Evolutionary conservation across 177 flowering plant genomes (phyloP), one percentile per base, ranked within the genome.

Genomic region (Vitis hybrid): DNA sequence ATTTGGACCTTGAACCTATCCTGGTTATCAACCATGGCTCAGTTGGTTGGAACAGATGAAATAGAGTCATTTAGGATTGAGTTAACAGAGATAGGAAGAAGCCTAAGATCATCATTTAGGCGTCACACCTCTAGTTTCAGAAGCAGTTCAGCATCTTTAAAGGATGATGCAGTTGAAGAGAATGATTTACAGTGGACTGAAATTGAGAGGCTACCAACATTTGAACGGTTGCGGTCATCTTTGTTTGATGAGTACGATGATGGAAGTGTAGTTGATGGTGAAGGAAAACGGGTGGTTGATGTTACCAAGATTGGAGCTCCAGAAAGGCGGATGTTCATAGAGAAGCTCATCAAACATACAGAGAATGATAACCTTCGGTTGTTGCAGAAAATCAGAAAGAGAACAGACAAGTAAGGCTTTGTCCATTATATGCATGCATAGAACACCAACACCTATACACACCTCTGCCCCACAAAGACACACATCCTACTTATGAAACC

Each of bases 271-370:
- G 67, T 18, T 57, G 74, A 72, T 64, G 56, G 11, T 48, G 68
- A 72, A 18, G 82, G 78, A 10, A 85, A 83, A 78, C 70, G 72
- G 61, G 82, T 81, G 31, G 69, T 78, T 62, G 83, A 90, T 75
- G 87, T 88, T 39, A 80, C 85, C 26, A 84, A 82, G 79, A 84
- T 90, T 72, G 81, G 81, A 68, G 80, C 84, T 61, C 14, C 33
- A 11, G 90, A 88, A 48, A 72, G 87, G 68, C 86, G 73, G 57
- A 16, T 81, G 69, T 82, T 90, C 80, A 79, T 90, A 1, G 88
- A 86, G 74, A 87, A 83, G 72, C 90, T 90, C 70, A 85, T 90
- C 83, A 83, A 80, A 15, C 84, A 90, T 74, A 83, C 87, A 69
- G 89, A 90, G 69, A 68, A 81, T 50, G 94, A 90, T 62, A 90